Evolutionary conservation across 208 protist genomes (phyloP).

Genomic region (Phytomonas sp.): DNA sequence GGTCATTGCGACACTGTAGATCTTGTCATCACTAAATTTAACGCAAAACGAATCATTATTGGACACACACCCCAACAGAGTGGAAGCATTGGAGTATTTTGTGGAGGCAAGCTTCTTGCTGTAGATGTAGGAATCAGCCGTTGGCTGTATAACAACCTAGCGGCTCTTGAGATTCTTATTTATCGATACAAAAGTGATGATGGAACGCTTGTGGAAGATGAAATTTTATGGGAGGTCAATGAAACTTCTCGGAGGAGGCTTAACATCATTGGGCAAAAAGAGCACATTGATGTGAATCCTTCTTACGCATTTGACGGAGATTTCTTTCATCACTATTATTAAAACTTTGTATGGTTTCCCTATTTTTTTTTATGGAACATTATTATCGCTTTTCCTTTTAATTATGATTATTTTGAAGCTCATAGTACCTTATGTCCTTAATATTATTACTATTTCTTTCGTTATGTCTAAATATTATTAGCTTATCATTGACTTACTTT

Average conservation of each 20-base stretch:
- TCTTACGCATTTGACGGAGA: neutral
- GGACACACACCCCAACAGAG: constrained; percentile 60
- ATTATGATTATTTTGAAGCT: constrained; percentile 8
- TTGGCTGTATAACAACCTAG: constrained; percentile 66
- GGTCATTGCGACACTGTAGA: constrained; percentile 33
- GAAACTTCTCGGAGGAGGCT: neutral
- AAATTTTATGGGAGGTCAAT: neutral
- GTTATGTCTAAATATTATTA: neutral
- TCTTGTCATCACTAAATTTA: constrained; percentile 21
- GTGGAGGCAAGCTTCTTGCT: constrained; percentile 44
- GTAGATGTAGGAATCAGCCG: constrained; percentile 67
- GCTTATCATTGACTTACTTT: neutral
- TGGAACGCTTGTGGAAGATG: neutral
- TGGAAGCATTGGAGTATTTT: constrained; percentile 52
- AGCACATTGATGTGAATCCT: neutral
- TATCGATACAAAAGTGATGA: neutral
- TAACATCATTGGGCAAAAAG: neutral
- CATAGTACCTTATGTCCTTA: constrained; percentile 12
- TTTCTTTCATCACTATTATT: neutral
- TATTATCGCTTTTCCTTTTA: neutral
- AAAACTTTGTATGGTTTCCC: neutral
- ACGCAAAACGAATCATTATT: constrained; percentile 52
- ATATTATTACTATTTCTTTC: constrained; percentile 7
- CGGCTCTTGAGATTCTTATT: constrained; percentile 38
- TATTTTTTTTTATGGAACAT: constrained; percentile 5